phyloP scores from a whole-genome alignment of 176 grass and related monocot species.

The Alopecurus myosuroides region DNA sequence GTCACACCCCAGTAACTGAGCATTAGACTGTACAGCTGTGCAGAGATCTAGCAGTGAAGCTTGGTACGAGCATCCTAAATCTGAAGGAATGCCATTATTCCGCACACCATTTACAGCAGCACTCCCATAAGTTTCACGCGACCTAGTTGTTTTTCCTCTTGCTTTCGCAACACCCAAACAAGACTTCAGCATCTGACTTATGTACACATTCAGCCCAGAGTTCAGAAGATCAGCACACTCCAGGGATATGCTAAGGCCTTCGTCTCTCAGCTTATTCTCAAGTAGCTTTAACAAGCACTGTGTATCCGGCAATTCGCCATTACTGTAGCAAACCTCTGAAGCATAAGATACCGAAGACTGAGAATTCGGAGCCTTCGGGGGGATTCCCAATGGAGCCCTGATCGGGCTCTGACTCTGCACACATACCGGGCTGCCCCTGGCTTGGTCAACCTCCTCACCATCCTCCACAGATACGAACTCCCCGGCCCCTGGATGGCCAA shows the following conservation, averaged over 20 bases:
- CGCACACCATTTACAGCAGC: constrained; percentile 18
- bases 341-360: constrained; percentile 20
- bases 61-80: constrained; percentile 26
- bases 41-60: constrained; percentile 61
- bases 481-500: constrained; percentile 27
- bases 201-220: constrained; percentile 53
- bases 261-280: constrained; percentile 46
- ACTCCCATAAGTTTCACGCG: not conserved
- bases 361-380: constrained; percentile 24
- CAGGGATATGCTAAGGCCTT: constrained; percentile 29
- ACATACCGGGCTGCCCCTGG: constrained; percentile 42
- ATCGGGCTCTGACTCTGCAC: constrained; percentile 72
- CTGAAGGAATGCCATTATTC: not conserved
- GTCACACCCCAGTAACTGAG: constrained; percentile 33
- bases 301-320: constrained; percentile 64
- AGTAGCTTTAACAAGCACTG: constrained; percentile 33
- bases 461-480: constrained; percentile 72
- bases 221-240: constrained; percentile 68
- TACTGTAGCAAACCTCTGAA: constrained; percentile 38
- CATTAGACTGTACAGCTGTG: constrained; percentile 47
- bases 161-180: constrained; percentile 54
- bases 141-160: constrained; percentile 15
- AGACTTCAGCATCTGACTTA: constrained; percentile 48
- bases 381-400: constrained; percentile 49
- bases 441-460: constrained; percentile 74